Evolutionary conservation across 768 basidiomycete species (phyloP).

Genomic region (Lepiota venenata): DNA sequence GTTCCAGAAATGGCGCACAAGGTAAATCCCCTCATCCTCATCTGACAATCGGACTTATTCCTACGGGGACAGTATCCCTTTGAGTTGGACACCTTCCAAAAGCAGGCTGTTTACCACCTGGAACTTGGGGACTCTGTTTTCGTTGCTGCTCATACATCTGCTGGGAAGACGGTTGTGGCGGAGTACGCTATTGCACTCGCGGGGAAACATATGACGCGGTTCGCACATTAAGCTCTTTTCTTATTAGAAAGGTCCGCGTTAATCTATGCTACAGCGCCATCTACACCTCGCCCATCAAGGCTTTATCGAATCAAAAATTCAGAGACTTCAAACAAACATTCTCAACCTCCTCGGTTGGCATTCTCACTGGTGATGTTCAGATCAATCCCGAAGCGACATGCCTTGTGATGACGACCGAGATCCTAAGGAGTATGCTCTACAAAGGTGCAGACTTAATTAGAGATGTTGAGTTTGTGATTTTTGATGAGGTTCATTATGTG

Average conservation of each 20-base stretch:
- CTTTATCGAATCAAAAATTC: conserved; percentile 98
- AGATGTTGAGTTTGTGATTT: conserved; percentile 99
- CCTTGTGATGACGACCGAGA: conserved; percentile 97
- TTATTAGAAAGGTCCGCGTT: conserved; percentile 7
- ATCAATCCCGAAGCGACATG: conserved; percentile 98
- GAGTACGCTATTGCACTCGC: conserved; percentile 98
- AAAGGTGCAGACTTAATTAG: conserved; percentile 98
- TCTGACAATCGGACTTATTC: not conserved
- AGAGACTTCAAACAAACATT: conserved; percentile 98
- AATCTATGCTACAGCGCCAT: conserved; percentile 65
- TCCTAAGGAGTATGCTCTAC: conserved; percentile 96
- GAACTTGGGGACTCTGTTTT: conserved; percentile 98
- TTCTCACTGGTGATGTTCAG: conserved; percentile 97
- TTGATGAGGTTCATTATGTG: conserved; percentile 99
- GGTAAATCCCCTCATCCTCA: conserved; percentile 34
- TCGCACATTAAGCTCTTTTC: conserved; percentile 13
- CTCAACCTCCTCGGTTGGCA: conserved; percentile 87
- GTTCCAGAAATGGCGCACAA: conserved; percentile 97
- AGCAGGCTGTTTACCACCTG: conserved; percentile 96
- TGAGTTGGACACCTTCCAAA: conserved; percentile 97
- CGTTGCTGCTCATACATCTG: conserved; percentile 99
- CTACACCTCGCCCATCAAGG: conserved; percentile 98
- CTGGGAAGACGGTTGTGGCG: conserved; percentile 98
- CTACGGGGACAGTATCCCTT: conserved; percentile 75
- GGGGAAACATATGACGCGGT: conserved; percentile 99